Evolutionary conservation across 2,329 filamentous ascomycete species (phyloP), one percentile per base, ranked within the genome.

Genomic region (Acrodontium crateriforme): DNA sequence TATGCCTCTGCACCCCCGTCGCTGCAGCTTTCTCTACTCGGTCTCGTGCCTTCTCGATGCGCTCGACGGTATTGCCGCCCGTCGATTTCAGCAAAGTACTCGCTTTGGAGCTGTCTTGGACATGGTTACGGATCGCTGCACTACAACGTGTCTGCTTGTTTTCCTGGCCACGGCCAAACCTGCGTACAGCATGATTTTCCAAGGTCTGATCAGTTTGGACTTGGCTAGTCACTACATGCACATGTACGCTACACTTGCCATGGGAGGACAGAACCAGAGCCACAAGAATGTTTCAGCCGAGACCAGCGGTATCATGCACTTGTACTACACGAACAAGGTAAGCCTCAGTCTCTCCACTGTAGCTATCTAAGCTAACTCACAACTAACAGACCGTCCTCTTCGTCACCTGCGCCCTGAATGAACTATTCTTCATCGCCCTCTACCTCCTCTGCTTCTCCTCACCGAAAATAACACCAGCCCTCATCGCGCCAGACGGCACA

Each of bases 41-140:
- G 63, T 98, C 34, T 95, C 87, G 15, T 95, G 89, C 55, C 71
- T 95, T 24, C 78, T 98, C 40, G 89, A 98, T 54, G 89, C 87
- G 24, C 71, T 95, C 39, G 89, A 98, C 53, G 89, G 89, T 45
- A 78, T 85, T 46, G 85, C 85, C n/a, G 89, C 89, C 32, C 76
- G 82, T 25, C 64, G 71, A 46, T 77, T 87, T 53, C 73, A 92
- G 47, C 89, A 98, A 58, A 87, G 81, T 19, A 95, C 89, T 30
- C 80, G 80, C 40, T 98, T 98, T 54, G 89, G 89, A 39, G 89
- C 87, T 17, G 87, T 98, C 18, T 69, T 98, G 39, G 89, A 98
- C 62, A 98, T 98, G 89, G 87, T 98, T 36, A 98, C 89, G 11
- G 89, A 98, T 58, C 78, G 89, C 35, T 95, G 89, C 65, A 95